Base-by-base conservation (phyloP, 768 basidiomycete genomes). In the Auricularia cornea region DNA sequence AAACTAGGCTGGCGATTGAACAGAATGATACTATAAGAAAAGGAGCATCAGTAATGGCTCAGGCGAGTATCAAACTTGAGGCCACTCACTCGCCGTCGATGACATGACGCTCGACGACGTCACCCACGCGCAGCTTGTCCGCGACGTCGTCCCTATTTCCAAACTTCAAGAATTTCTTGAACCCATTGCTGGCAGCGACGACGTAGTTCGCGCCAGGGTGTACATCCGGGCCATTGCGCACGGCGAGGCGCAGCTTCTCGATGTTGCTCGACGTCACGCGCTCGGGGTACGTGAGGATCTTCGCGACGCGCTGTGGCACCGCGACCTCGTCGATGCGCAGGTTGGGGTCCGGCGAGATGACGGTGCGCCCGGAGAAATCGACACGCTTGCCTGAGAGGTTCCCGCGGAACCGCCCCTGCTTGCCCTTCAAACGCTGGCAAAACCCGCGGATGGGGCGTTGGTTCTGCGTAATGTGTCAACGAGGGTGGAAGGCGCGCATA, bases 331-430 rank as follows among this genome's bases (percentile, higher is more conserved):
- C 97, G 70, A 99, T 97, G 60, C 93, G 88, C 66, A 99, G 78
- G 72, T 98, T 99, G n/a, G 97, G 97, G 74, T 99, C 97, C 1
- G 97, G 97, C 1, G 94, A 96, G 71, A 99, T 99, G 74, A 99
- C 97, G 6, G 97, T 99, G 69, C 97, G 90, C 4, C 87, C 96
- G 0, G 95, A 98, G 72, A 98, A 98, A 73, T 99, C 97, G 67
- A 99, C 97, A 74, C 97, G 94, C 75, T 99, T 99, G 66, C 97
- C 97, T 0, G 95, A 98, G 8, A 99, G 81, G 72, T 99, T 99
- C 26, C 97, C 97, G 72, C 97, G 84, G 77, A 99, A 98, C 57
- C 97, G 94, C 69, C 97, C 97, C 73, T 98, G 96, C 72, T 99
- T 99, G 40, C 97, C 97, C 77, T 99, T 99, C 59, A 99, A 78